Conservation (phyloP, 116 monocot genomes). For the Dioscorea cayenensis region DNA sequence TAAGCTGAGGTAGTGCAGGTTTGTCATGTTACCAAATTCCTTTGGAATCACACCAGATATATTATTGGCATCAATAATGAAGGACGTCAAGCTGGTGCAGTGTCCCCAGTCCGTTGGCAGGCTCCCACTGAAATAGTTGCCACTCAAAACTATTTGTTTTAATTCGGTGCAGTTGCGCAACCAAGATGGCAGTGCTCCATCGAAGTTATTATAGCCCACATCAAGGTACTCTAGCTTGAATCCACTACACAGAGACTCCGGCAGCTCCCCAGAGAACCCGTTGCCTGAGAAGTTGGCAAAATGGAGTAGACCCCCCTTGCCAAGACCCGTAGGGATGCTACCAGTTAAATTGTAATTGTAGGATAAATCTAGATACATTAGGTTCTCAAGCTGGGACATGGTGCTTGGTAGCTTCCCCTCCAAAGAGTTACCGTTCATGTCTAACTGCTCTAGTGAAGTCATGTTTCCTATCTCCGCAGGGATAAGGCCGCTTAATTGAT, state of each 20-base stretch:
- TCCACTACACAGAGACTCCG: conserved; percentile 26
- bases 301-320: conserved; percentile 14
- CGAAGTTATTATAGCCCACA: conserved; percentile 35
- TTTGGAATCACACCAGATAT: conserved; percentile 54
- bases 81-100: too few relatives aligned
- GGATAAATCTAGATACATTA: conserved; percentile 27
- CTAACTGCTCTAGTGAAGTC: neutral
- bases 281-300: conserved; percentile 38
- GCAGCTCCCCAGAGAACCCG: conserved; percentile 37
- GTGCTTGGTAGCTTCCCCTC: conserved; percentile 19
- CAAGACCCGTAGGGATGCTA: conserved; percentile 26
- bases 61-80: conserved; percentile 11
- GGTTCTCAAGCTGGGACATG: conserved; percentile 33
- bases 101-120: too few relatives aligned
- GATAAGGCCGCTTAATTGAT: conserved; percentile 35
- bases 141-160: conserved; percentile 40
- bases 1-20: too few relatives aligned
- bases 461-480: conserved; percentile 42
- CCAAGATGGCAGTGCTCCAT: conserved; percentile 39
- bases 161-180: conserved; percentile 32
- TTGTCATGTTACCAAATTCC: conserved; percentile 41
- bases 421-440: conserved; percentile 16
- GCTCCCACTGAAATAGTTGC: conserved; percentile 38
- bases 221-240: conserved; percentile 23
- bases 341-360: conserved; percentile 36